Evolutionary conservation across 1,284 basidiomycete species (phyloP).

Genomic region (Paramarasmius palmivorus): DNA sequence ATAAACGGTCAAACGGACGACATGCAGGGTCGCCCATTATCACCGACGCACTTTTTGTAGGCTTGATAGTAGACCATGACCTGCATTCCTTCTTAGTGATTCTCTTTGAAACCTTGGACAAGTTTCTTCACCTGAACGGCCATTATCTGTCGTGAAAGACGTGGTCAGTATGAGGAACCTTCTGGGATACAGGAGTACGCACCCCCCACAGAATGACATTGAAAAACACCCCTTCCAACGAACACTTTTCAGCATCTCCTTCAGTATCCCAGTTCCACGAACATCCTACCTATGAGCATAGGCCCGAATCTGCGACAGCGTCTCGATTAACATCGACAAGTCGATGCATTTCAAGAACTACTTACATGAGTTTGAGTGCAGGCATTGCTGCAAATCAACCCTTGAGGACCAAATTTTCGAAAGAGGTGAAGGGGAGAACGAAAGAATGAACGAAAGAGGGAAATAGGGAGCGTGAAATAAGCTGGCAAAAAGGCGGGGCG

Average conservation of each 20-base stretch:
- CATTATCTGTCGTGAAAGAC: conserved; percentile 26
- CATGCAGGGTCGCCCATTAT: conserved; percentile 22
- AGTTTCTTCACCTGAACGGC: conserved; percentile 34
- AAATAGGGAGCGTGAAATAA: conserved; percentile 13
- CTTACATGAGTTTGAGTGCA: too few species aligned
- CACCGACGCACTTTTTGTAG: conserved; percentile 24
- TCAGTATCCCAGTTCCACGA: not conserved
- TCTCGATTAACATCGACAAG: too few species aligned
- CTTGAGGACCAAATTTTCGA: not conserved
- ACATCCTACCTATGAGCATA: too few species aligned
- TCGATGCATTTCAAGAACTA: too few species aligned
- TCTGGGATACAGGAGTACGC: conserved; percentile 12
- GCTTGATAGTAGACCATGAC: not conserved
- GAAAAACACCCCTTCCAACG: conserved; percentile 43
- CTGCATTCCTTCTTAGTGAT: not conserved
- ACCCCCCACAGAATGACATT: conserved; percentile 51
- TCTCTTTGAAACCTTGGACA: not conserved
- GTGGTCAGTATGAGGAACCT: not conserved
- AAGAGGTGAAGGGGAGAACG: not conserved
- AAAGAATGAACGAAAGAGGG: not conserved
- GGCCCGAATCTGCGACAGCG: too few species aligned
- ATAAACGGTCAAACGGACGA: conserved; percentile 10
- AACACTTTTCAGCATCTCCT: conserved; percentile 6
- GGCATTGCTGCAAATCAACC: too few species aligned
- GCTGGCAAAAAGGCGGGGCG: too few species aligned